Base-by-base conservation (phyloP, 768 basidiomycete species). In the Hygrophorus pudorinus region DNA sequence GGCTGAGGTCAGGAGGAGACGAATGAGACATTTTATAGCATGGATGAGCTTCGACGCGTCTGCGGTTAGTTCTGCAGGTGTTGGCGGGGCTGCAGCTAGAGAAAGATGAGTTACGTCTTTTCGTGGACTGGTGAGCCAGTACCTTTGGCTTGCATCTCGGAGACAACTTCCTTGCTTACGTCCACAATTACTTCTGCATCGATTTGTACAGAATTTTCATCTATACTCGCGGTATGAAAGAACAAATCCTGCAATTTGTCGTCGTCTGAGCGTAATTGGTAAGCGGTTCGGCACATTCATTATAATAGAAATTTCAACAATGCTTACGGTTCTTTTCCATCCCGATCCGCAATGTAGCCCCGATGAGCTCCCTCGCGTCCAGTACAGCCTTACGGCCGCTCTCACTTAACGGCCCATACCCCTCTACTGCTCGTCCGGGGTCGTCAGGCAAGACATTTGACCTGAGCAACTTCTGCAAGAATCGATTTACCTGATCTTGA, bases 311-410 rank as follows among this genome's bases (percentile, higher is more conserved):
- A 39, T n/a, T n/a, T n/a, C n/a, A n/a, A n/a, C n/a, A 38, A 30
- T 16, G 11, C 59, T 20, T 42, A 65, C 68, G 58, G 42, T 68
- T 70, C 47, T 68, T 66, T 46, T 68, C 65, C 46, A 62, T 48
- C 0, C 62, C 61, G 43, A 68, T 57, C 14, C 59, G 57, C 28
- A 68, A 47, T 17, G 56, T 9, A 12, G 65, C 58, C 47, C 66
- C 56, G 5, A 66, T 28, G 2, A 65, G 44, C 27, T 60, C 53
- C 38, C 54, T 51, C n/a, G 59, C 38, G 44, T 63, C 60, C 1
- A 45, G 36, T 2, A 65, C 24, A 11, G 65, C 53, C 33, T 58
- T 53, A 28, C 54, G 42, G n/a, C 63, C 62, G 18, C 53, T 53
- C 33, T 48, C 46, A 46, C 63, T 64, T 37, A 56, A 45, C 2